Evolutionary conservation across 2,329 filamentous ascomycete genomes (phyloP).

Genomic region (Rasamsonia emersonii): DNA sequence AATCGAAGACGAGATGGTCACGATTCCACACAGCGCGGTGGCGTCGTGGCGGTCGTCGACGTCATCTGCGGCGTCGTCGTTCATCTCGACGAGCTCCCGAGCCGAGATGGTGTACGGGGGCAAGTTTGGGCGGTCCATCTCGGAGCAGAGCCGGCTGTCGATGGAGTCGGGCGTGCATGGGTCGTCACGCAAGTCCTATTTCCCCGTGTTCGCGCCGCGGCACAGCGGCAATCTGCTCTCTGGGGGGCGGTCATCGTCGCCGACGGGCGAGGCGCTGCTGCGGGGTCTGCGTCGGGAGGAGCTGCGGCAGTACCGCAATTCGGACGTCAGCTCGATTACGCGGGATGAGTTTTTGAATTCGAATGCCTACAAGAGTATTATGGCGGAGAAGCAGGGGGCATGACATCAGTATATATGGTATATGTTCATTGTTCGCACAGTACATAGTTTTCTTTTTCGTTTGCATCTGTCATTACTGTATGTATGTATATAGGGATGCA

Average conservation of each 20-base stretch:
- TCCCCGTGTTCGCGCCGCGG: slow-evolving; percentile 26
- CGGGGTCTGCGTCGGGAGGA: slow-evolving; percentile 27
- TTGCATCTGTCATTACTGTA: too few species aligned
- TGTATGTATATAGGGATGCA: too few species aligned
- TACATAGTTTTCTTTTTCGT: too few species aligned
- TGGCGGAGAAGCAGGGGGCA: too few species aligned
- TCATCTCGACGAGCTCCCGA: slow-evolving; percentile 15
- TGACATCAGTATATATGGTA: too few species aligned
- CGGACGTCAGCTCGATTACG: slow-evolving; percentile 28
- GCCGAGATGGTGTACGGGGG: slow-evolving; percentile 11
- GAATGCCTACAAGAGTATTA: slow-evolving; percentile 10
- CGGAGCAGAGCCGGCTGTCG: slow-evolving; percentile 19
- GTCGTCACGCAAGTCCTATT: slow-evolving; percentile 14
- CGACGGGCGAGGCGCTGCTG: slow-evolving; percentile 16
- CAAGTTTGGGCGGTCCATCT: slow-evolving; percentile 17
- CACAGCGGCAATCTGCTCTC: slow-evolving; percentile 10
- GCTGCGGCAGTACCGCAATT: slow-evolving; percentile 27
- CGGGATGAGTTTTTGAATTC: slow-evolving; percentile 25
- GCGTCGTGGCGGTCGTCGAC: slow-evolving; percentile 28
- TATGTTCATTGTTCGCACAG: too few species aligned
- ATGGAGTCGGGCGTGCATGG: slow-evolving; percentile 8
- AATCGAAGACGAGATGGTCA: slow-evolving; percentile 29
- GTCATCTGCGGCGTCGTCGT: slow-evolving; percentile 21
- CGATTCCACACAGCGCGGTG: slow-evolving; percentile 24
- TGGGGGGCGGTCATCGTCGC: slow-evolving; percentile 4